phyloP scores from a whole-genome alignment of 495 filamentous ascomycete genomes.

The Aspergillus haitiensis region DNA sequence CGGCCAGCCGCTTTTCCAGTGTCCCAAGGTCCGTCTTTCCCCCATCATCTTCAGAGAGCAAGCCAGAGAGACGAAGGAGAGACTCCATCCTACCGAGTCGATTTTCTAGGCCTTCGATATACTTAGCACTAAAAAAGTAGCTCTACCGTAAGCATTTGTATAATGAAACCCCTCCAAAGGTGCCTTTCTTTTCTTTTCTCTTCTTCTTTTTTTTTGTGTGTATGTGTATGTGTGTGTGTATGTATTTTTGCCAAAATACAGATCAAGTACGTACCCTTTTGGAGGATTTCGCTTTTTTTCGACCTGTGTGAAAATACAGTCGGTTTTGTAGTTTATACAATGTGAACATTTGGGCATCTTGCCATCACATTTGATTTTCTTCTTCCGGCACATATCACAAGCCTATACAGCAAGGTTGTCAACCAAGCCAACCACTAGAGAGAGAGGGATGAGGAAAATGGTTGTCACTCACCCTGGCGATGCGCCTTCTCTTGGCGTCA shows the following conservation, averaged over 20 bases:
- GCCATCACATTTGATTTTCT: constrained; percentile 99
- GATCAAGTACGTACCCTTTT: constrained; percentile 69
- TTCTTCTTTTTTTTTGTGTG: too few species aligned
- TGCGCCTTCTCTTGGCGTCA: constrained; percentile 86
- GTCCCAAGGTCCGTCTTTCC: constrained; percentile 86
- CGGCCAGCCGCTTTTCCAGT: constrained; percentile 76
- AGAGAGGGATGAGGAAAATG: background rate
- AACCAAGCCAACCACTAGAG: background rate
- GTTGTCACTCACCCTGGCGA: constrained; percentile 69
- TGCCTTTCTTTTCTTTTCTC: too few species aligned
- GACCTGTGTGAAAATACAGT: constrained; percentile 95
- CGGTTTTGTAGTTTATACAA: constrained; percentile 97
- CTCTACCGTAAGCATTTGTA: background rate
- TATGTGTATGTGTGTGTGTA: too few species aligned
- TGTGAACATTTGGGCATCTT: constrained; percentile 94
- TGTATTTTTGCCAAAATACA: too few species aligned
- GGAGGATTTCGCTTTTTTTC: constrained; percentile 98
- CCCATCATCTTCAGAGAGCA: constrained; percentile 83
- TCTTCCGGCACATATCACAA: constrained; percentile 99
- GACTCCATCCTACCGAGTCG: constrained; percentile 92
- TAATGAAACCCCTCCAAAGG: background rate
- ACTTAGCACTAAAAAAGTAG: constrained; percentile 70
- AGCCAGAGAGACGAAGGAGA: constrained; percentile 78
- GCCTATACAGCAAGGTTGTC: constrained; percentile 54
- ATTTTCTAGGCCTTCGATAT: constrained; percentile 97